Evolutionary conservation across 2,329 filamentous ascomycete species (phyloP), one percentile per base, ranked within the genome.

Genomic region (Keithomyces neogunnii): DNA sequence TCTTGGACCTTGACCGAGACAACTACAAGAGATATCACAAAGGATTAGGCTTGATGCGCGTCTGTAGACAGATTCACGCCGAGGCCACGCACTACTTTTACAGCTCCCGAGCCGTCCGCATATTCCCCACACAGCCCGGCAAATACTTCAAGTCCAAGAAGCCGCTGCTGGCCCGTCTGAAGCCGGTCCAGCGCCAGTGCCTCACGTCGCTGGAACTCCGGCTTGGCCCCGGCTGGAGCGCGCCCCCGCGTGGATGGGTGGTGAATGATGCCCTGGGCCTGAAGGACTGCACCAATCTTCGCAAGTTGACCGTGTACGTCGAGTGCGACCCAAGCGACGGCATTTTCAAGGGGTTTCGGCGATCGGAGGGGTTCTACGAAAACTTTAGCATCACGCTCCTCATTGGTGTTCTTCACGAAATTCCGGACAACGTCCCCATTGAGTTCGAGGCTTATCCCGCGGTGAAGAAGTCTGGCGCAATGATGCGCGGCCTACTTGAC

Each of bases 91-190:
- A 83, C 57, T 73, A 76, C 55, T 86, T 88, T 63, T 89, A 86
- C 67, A 78, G 78, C 61, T 75, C 73, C 7, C 76, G 79, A 49
- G 73, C 77, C 0, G 77, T 86, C 49, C 82, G 84, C 50, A 64
- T 90, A 36, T 89, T 89, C 59, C 84, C 85, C 10, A 82, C 77
- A 3, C 72, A 78, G 28, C 77, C 78, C 4, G 82, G 82, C 44
- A 75, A 77, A 39, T 83, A 85, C 67, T 87, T 87, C 71, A 85
- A 88, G 68, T 83, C 82, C 32, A 88, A 88, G 69, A 81, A 80
- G 57, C 86, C 86, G 1, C 72, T 91, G 0, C 73, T 91, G 31
- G 77, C 83, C 5, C 81, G 86, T 19, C 67, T 91, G 50, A 80
- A 81, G 26, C 67, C 78, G 0, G 71, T 69, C 32, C 84, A 86